Percentiles rank a stretch among this genome's conserved stretches.
phyloP scores from a whole-genome alignment of 768 basidiomycete genomes.

The Russula emetica region DNA sequence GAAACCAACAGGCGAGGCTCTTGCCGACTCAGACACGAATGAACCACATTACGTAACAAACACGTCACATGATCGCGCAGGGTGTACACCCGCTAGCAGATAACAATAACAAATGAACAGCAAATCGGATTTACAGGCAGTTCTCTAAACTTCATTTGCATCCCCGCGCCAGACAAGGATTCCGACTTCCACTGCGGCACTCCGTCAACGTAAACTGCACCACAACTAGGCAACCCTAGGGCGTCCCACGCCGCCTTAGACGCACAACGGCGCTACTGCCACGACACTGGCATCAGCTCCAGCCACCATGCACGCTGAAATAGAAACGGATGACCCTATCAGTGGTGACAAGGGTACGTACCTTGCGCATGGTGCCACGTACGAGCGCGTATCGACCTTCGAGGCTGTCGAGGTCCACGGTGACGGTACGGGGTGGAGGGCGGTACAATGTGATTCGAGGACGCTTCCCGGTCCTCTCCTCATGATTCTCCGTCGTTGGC shows the following conservation, averaged over 20 bases:
- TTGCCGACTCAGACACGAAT: not conserved
- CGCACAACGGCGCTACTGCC: conserved; percentile 35
- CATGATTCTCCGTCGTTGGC: not conserved
- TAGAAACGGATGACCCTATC: not conserved
- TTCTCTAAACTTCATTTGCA: not conserved
- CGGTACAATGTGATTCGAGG: conserved; percentile 18
- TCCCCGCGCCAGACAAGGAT: conserved; percentile 13
- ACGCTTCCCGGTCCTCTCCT: conserved; percentile 7
- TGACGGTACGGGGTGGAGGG: conserved; percentile 20
- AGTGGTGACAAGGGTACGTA: not conserved
- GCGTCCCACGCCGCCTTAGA: conserved; percentile 30
- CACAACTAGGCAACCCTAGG: conserved; percentile 33
- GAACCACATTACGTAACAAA: conserved; percentile 7
- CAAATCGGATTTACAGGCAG: not conserved
- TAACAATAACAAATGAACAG: no score
- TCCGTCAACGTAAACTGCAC: conserved; percentile 30
- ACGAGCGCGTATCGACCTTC: conserved; percentile 15
- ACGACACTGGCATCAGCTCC: conserved; percentile 7
- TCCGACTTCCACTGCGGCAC: conserved; percentile 1
- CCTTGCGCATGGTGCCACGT: conserved; percentile 21
- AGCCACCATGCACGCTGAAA: not conserved
- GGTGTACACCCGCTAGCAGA: no score
- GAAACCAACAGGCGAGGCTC: conserved; percentile 14
- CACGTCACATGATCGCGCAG: conserved; percentile 16
- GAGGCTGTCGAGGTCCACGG: conserved; percentile 10